Evolutionary conservation across 208 protist genomes (phyloP).

Genomic region (Leishmania lainsoni): DNA sequence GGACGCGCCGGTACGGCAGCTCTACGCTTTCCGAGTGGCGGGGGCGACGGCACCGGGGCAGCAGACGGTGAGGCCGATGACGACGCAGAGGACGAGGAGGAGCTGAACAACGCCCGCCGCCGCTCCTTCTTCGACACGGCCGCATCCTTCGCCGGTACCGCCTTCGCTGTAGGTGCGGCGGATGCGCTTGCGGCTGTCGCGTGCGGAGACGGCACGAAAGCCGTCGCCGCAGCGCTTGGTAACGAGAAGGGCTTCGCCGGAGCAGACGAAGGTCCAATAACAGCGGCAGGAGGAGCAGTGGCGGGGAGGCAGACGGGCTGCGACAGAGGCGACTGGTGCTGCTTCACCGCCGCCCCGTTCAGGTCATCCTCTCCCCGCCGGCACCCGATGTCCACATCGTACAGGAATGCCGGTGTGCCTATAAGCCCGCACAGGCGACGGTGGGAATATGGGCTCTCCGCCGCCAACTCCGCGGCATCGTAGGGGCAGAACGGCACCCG

Average conservation of each 20-base stretch:
- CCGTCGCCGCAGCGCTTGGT: not conserved
- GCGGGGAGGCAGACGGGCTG: not conserved
- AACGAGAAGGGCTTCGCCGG: not conserved
- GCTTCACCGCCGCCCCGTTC: not conserved
- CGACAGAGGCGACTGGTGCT: not conserved
- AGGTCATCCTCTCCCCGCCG: not conserved
- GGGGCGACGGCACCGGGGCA: not conserved
- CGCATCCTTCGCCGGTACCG: not conserved
- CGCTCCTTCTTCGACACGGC: slow-evolving; percentile 7
- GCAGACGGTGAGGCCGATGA: slow-evolving; percentile 4
- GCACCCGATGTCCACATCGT: slow-evolving; percentile 53
- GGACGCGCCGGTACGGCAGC: not conserved
- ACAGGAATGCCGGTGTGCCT: slow-evolving; percentile 52
- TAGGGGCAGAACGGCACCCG: slow-evolving; percentile 17
- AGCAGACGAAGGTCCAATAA: not conserved
- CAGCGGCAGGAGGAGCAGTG: not conserved
- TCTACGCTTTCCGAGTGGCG: not conserved
- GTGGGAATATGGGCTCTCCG: slow-evolving; percentile 36
- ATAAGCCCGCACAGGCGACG: slow-evolving; percentile 54
- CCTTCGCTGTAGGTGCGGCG: slow-evolving; percentile 3
- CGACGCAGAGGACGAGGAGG: slow-evolving; percentile 28
- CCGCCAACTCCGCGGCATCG: slow-evolving; percentile 33
- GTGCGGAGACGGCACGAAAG: slow-evolving; percentile 5
- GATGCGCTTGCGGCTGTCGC: not conserved
- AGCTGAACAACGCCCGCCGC: slow-evolving; percentile 26